Conservation (phyloP, 345 rosid genomes). For the Hibiscus mutabilis region DNA sequence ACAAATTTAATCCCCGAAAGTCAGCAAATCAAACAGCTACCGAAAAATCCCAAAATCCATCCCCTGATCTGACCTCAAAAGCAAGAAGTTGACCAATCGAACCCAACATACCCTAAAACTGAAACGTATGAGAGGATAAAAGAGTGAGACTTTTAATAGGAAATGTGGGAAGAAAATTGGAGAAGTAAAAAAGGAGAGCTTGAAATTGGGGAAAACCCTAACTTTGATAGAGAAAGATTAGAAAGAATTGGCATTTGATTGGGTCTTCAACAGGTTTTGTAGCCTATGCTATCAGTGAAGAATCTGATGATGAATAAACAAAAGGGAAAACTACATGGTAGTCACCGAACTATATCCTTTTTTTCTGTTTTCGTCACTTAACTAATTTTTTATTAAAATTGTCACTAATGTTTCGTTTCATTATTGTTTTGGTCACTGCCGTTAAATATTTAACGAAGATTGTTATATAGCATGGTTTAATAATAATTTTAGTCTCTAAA, state of each 20-base stretch:
- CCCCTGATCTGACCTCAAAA: slow-evolving; percentile 30
- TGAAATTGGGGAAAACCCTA: slow-evolving; percentile 23
- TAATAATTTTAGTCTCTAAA: no score
- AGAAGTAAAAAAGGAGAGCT: slow-evolving; percentile 1
- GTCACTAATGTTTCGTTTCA: no score
- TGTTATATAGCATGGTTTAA: no score
- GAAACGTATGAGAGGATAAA: slow-evolving; percentile 7
- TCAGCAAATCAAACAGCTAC: slow-evolving; percentile 30
- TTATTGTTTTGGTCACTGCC: no score
- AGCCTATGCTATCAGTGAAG: slow-evolving; percentile 26
- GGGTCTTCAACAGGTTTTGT: slow-evolving; percentile 36
- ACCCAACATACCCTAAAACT: slow-evolving; percentile 15
- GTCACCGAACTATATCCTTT: no score
- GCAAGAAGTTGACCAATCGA: slow-evolving; percentile 13
- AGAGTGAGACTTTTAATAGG: slow-evolving; percentile 4
- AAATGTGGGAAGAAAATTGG: slow-evolving; percentile 4
- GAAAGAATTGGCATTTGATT: slow-evolving; percentile 26
- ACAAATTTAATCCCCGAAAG: slow-evolving; percentile 14
- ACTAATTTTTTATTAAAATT: no score
- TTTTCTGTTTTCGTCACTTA: no score
- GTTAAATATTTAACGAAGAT: no score
- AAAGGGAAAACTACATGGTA: not conserved
- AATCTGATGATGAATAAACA: slow-evolving; percentile 29
- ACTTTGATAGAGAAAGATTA: slow-evolving; percentile 16
- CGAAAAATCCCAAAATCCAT: slow-evolving; percentile 1